Percentiles rank a stretch among this genome's conserved stretches.
Conservation (phyloP, 2,329 filamentous ascomycete genomes). For the Golovinomyces cichoracearum region DNA sequence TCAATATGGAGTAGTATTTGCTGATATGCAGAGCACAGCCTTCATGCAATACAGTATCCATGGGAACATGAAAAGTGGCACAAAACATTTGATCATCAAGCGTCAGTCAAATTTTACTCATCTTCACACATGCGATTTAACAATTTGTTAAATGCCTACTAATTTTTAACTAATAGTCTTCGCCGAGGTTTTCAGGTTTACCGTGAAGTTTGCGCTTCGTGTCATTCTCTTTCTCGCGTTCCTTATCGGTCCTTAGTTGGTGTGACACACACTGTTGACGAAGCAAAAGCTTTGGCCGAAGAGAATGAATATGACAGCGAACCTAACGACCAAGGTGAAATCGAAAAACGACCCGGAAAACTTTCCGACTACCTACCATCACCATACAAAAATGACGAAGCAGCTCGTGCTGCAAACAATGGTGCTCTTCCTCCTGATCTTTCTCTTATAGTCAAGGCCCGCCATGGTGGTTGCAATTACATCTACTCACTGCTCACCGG, state of each 20-base stretch:
- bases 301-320: conserved; percentile 97
- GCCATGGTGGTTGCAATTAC: conserved; percentile 95
- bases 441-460: conserved; percentile 88
- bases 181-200: conserved; percentile 99
- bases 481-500: conserved; percentile 92
- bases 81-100: conserved; percentile 92
- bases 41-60: conserved; percentile 75
- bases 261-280: conserved; percentile 77
- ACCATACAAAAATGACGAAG: conserved; percentile 98
- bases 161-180: conserved; percentile 31
- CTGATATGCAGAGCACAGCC: conserved; percentile 27
- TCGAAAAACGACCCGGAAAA: conserved; percentile 96
- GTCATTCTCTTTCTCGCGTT: conserved; percentile 85
- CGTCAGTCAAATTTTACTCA: conserved; percentile 33
- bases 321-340: conserved; percentile 92
- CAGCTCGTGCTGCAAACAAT: conserved; percentile 91
- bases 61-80: conserved; percentile 82
- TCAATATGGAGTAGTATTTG: conserved; percentile 1
- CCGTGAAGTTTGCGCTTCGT: conserved; percentile 89
- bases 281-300: conserved; percentile 91
- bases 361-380: conserved; percentile 86
- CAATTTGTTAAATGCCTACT: conserved; percentile 4
- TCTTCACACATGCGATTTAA: background rate
- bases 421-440: conserved; percentile 94
- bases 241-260: conserved; percentile 86